Base-by-base conservation (phyloP, 208 protist genomes). In the Jaenimonas drosophilae region DNA sequence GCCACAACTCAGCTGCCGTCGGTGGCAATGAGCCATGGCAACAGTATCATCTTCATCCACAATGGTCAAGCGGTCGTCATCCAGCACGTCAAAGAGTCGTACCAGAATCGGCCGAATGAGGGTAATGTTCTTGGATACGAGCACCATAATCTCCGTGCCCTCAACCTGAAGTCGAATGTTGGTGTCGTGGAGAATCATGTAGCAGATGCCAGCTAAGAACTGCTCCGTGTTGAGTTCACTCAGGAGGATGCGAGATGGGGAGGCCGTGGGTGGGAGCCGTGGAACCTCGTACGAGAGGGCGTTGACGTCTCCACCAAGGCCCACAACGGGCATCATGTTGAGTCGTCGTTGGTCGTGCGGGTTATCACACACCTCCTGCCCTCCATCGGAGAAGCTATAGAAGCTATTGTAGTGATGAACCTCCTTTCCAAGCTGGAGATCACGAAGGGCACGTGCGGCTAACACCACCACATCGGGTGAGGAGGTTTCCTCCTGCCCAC, bases 1-100 rank as follows among this genome's bases (percentile, higher is more conserved):
- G 29, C 79, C 84, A 47, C 79, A 87, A 1, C 69, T 73, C 4
- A 88, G 57, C 55, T 92, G 78, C 9, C 65, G 66, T 4, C 79
- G 78, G 49, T 85, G 77, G 5, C 74, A 44, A 7, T 20, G 62
- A 30, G 62, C 49, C 11, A 73, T 61, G 5, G 36, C 45, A 20
- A 30, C 46, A 3, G 60, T 54, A 24, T 71, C 61, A 16, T 81
- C 62, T 7, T 67, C 55, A 6, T 50, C 46, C 4, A 61, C 59
- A 47, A 92, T 76, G 4, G 45, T 54, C 28, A 81, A 58, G 5
- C 55, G 39, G 44, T 89, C 74, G 31, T 86, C 76, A 36, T 94
- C 78, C 4, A 94, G 51, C 9, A 75, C 62, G 24, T 91, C 85
- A 34, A 94, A 55, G 59, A 73, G 84, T 3, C 63, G 61, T 4